Evolutionary conservation across 495 filamentous ascomycete genomes (phyloP).

Genomic region (Podospora tetraspora): DNA sequence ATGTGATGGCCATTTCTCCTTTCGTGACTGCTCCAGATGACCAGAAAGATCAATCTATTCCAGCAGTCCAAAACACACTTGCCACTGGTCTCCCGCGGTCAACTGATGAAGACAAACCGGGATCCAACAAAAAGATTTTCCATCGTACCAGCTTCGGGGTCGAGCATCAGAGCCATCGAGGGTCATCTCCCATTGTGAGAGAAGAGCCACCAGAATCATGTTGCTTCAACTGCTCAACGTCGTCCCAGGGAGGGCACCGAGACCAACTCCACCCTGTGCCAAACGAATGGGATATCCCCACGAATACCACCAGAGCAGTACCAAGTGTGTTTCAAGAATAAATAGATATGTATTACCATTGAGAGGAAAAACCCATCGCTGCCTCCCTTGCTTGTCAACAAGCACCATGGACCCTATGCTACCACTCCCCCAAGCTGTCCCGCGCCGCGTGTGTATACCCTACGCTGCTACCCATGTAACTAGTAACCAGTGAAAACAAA

Average conservation of each 20-base stretch:
- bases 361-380: background rate
- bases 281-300: too few species aligned
- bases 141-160: too few species aligned
- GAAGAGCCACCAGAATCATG: too few species aligned
- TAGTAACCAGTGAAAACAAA: constrained; percentile 1
- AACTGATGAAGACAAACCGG: background rate
- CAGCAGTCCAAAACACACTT: background rate
- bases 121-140: too few species aligned
- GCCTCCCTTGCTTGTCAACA: background rate
- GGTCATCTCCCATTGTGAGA: too few species aligned
- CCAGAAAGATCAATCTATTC: background rate
- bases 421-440: background rate
- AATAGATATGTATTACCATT: background rate
- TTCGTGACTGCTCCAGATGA: background rate
- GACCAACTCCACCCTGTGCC: too few species aligned
- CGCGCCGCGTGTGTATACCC: background rate
- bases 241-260: too few species aligned
- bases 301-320: background rate
- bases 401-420: background rate
- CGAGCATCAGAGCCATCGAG: too few species aligned
- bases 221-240: too few species aligned
- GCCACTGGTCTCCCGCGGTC: background rate
- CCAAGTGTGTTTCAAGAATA: background rate
- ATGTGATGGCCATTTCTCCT: background rate
- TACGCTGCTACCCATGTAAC: background rate